Evolutionary conservation across 306 rosid species (phyloP), one percentile per base, ranked within the genome.

Genomic region (Glycine tomentella): DNA sequence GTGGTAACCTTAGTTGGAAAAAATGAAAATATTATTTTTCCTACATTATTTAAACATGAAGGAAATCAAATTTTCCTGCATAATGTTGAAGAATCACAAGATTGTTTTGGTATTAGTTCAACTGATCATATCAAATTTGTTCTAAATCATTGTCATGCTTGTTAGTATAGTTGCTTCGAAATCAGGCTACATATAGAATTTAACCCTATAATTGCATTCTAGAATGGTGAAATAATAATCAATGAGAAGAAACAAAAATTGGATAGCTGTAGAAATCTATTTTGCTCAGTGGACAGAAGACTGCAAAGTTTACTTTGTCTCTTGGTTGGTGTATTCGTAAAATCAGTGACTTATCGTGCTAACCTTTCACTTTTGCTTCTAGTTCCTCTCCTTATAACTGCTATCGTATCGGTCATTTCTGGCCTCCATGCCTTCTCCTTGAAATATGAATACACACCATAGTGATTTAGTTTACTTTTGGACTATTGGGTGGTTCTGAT

Each of bases 41-140:
- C 61, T 7, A 2, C 31, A 55, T 69, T 34, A 34, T 68, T 69
- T 48, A 48, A 69, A 69, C 55, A 46, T 7, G 45, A 70, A 20
- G 42, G n/a, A 72, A 50, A 50, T 4, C 33, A 50, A 8, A 63
- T 71, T 71, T 71, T 71, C 46, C 1, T 50, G 76, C 48, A 71
- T 10, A 33, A 70, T 50, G 44, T 8, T 62, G 31, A 12, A 15
- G 46, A 46, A 50, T 58, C 38, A 58, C 38, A 58, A 9, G 5
- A 20, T 58, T 6, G 4, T 58, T 58, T 58, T 58, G 38, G 7
- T 58, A 7, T 58, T 17, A 58, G 14, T 58, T 58, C 38, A 58
- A 58, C 12, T 7, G 33, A 15, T 17, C 20, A 58, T 58, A 20
- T 58, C 14, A 58, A 58, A 8, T 3, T 58, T 20, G 4, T 38